Evolutionary conservation across 169 alveolate genomes (phyloP), one percentile per base, ranked within the genome.

Genomic region (Plasmodium ovale): DNA sequence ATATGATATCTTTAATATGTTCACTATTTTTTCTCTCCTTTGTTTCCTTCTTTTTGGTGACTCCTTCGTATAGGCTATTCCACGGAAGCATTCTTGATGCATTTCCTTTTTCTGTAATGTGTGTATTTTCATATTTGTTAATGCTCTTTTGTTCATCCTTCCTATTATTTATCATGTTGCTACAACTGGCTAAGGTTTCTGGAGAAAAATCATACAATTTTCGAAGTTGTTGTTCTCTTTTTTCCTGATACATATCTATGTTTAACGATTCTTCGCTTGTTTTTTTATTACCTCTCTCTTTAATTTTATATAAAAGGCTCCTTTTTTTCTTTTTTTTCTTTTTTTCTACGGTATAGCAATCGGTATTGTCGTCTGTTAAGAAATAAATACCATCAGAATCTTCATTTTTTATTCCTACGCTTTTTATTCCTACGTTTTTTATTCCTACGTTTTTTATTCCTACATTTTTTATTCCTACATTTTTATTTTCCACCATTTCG

Each of bases 281-380:
- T 14, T 27, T 16, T 53, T 25, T 27, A 31, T 16, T 69, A 47
- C 44, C 12, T 69, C 47, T 10, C 60, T 1, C n/a, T 14, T 67
- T 67, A 12, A 16, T 27, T 56, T 56, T 25, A 53, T 69, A 47
- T n/a, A 14, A 10, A 4, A 1, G 10, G 35, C 39, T 7, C 35
- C 31, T 37, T 47, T 65, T 0, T 37, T 2, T 14, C 51, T 65
- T 19, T 54, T 16, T 27, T 53, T 16, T 53, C 64, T 4, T n/a
- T 47, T 47, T 47, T 14, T 42, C 31, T 42, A 16, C 25, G 12
- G 37, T 62, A 47, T 51, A 23, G 21, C 37, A 54, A 27, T 72
- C 87, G 56, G 59, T 42, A 39, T 72, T 56, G 31, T 72, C 87
- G 37, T 72, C 87, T 6, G 87, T 72, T 58, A 72, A 72, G 7